Evolutionary conservation across 2,329 filamentous ascomycete species (phyloP).

Genomic region (Orbilia oligospora): DNA sequence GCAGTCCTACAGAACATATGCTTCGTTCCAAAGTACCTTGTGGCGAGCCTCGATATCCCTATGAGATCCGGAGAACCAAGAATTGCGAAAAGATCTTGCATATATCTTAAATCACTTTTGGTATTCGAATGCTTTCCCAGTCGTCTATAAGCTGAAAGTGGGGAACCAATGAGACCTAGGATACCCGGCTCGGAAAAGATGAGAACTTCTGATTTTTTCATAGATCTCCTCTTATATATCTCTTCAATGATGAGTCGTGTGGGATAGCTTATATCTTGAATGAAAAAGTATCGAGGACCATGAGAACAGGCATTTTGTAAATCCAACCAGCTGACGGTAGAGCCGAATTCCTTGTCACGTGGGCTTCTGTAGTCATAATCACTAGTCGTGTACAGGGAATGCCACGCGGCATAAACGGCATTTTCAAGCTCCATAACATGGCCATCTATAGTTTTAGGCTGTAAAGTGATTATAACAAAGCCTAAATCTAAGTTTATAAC

Average conservation of each 20-base stretch:
- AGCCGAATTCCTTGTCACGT: background rate
- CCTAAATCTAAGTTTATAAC: background rate
- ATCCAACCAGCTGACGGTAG: no score
- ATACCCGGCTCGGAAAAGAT: background rate
- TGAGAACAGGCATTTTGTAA: background rate
- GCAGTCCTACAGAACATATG: background rate
- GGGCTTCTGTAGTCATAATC: background rate
- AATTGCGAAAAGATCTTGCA: background rate
- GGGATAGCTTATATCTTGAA: background rate
- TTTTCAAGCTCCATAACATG: background rate
- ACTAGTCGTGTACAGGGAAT: background rate
- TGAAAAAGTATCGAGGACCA: background rate
- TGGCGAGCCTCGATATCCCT: background rate
- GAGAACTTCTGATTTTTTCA: background rate
- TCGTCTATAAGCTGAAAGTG: no score
- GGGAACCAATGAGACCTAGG: no score
- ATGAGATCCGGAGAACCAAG: background rate
- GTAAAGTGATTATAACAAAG: background rate
- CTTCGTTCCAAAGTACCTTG: background rate
- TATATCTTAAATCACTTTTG: no score
- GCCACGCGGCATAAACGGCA: background rate
- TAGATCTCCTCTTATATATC: background rate
- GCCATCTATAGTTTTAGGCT: background rate
- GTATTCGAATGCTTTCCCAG: no score
- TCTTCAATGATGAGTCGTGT: background rate